Evolutionary conservation across 352 stramenopile species (phyloP), one percentile per base, ranked within the genome.

Genomic region (Phytophthora litchii): DNA sequence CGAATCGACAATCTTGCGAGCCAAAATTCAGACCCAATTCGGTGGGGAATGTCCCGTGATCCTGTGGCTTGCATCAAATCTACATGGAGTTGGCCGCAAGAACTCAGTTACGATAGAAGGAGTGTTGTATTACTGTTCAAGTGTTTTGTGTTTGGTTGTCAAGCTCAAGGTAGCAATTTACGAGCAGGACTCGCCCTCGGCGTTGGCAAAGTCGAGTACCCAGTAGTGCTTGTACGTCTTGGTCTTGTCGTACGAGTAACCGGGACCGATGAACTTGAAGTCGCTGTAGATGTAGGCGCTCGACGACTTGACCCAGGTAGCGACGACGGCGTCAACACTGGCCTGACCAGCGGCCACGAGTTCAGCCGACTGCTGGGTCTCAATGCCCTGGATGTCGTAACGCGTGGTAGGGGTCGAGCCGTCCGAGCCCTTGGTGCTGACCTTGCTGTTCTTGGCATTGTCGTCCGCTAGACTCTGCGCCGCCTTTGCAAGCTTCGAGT

Each of bases 291-390:
- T 60, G 31, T 66, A 61, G 32, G 73, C 64, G 4, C 69, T 73
- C 6, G 57, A 50, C 16, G 63, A 78, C 51, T 78, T 79, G 54
- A 60, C 64, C 74, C 71, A 83, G 21, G 71, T 66, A 3, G 49
- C 64, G 25, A 83, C 52, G 1, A 81, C 69, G 4, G 43, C 38
- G 16, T 69, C 44, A 2, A 68, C 69, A 8, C 48, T 61, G 16
- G 32, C 23, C 42, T 82, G 66, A 5, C 76, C 76, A 4, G 67
- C 73, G 10, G 73, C 73, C 13, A 83, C 72, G 42, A 81, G 60
- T 47, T 82, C 76, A 8, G 61, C 64, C 1, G 60, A 66, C n/a
- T 58, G 25, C 0, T 14, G 4, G 4, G 53, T 63, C 11, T 68
- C 35, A 35, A 78, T 77, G 14, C 38, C 45, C 16, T 59, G 35